Base-by-base conservation (phyloP, 108 stramenopile genomes). In the Seminavis robusta region DNA sequence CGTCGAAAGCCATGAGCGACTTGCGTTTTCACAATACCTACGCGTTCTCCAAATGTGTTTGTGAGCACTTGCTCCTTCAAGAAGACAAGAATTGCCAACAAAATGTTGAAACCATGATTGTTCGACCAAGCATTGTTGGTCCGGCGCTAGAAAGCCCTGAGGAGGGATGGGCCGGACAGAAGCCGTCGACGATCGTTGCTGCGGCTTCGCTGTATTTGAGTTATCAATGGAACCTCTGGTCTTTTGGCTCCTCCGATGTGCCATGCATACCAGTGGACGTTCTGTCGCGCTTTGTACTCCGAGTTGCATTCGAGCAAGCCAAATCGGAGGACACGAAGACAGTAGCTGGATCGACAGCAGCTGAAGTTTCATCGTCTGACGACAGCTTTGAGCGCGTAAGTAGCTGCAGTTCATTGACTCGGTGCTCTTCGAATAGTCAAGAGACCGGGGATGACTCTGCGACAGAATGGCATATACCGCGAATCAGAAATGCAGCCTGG, bases 61-160 rank as follows among this genome's bases (percentile, higher is more conserved):
- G 87, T 47, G 93, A 94, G 66, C 89, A 91, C 59, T 54, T 94
- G 33, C 71, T 94, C 1, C 63, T 61, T 7, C n/a, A n/a, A n/a
- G n/a, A n/a, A n/a, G n/a, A n/a, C n/a, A 56, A 44, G 37, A 60
- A 74, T 29, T 36, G 32, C 32, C 44, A 54, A 53, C 45, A 46
- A 11, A 61, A 50, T 4, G 54, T 74, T 1, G 46, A 83, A 25
- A 94, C 89, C 1, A 60, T 85, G 24, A 87, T 94, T 43, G 62
- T 91, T 17, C 72, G 93, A 55, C 93, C 93, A 10, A 82, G 88
- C 56, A 91, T 94, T 52, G 90, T 94, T 15, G 89, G 93, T 4
- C 93, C 93, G 37, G 74, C 88, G 20, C 55, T 76, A 8, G 70
- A 81, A 36, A 55, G 73, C 49, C 89, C 93, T 19, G 79, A 56